Evolutionary conservation across 768 basidiomycete species (phyloP).

Genomic region (Sistotremastrum suecicum): DNA sequence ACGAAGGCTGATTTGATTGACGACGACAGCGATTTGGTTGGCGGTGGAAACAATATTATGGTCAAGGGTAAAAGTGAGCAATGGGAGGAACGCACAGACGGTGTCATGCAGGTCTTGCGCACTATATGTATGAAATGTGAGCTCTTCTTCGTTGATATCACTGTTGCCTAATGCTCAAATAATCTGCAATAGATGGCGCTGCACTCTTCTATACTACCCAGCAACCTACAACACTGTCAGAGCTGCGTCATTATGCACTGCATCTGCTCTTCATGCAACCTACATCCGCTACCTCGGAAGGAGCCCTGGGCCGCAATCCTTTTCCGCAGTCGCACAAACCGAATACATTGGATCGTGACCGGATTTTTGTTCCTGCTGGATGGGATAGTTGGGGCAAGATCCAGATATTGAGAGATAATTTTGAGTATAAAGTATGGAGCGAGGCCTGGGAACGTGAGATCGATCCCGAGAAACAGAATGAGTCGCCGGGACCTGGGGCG

Average conservation of each 20-base stretch:
- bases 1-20: slow-evolving; percentile 92
- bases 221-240: slow-evolving; percentile 56
- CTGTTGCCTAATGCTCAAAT: background rate
- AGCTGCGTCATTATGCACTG: slow-evolving; percentile 71
- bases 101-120: slow-evolving; percentile 87
- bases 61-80: slow-evolving; percentile 84
- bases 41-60: slow-evolving; percentile 76
- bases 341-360: slow-evolving; percentile 87
- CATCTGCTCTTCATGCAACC: slow-evolving; percentile 58
- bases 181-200: slow-evolving; percentile 58
- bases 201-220: slow-evolving; percentile 83
- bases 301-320: slow-evolving; percentile 49
- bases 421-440: slow-evolving; percentile 69
- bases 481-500: slow-evolving; percentile 33
- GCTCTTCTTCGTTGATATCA: slow-evolving; percentile 17
- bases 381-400: slow-evolving; percentile 99
- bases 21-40: slow-evolving; percentile 56
- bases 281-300: slow-evolving; percentile 4
- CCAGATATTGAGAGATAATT: slow-evolving; percentile 75
- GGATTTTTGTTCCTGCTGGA: slow-evolving; percentile 82
- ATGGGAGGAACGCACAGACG: slow-evolving; percentile 94
- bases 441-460: slow-evolving; percentile 71
- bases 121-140: slow-evolving; percentile 86
- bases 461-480: slow-evolving; percentile 21
- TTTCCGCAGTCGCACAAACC: slow-evolving; percentile 83